phyloP scores from a whole-genome alignment of 2,329 filamentous ascomycete species.

The Ilyonectria robusta region DNA sequence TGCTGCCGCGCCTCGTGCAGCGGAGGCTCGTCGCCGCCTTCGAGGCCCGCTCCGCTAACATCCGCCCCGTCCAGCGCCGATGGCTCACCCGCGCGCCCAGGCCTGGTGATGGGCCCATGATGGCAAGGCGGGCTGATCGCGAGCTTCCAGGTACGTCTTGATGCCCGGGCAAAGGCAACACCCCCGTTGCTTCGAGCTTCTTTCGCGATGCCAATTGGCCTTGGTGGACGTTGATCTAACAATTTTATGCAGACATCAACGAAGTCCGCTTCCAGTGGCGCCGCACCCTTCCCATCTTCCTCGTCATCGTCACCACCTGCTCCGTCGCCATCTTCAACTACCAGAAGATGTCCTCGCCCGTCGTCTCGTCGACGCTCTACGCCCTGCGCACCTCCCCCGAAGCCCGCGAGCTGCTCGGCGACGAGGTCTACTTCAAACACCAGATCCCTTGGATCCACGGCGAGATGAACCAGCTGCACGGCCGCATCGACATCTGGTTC shows the following conservation, averaged over 20 bases:
- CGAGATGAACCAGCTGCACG: constrained; percentile 94
- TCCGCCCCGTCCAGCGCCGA: constrained; percentile 57
- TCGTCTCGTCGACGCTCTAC: constrained; percentile 92
- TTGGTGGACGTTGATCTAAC: neutral
- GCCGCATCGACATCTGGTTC: constrained; percentile 89
- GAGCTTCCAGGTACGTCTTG: constrained; percentile 71
- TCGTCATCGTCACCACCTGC: constrained; percentile 77
- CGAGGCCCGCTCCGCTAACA: constrained; percentile 34
- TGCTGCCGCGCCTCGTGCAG: constrained; percentile 46
- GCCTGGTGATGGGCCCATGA: constrained; percentile 73
- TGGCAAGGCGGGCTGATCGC: constrained; percentile 75
- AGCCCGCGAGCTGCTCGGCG: constrained; percentile 85
- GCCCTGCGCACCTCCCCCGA: constrained; percentile 84
- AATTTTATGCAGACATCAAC: constrained; percentile 54
- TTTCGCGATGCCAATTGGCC: constrained; percentile 9
- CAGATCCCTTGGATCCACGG: constrained; percentile 88
- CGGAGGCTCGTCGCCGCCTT: constrained; percentile 45
- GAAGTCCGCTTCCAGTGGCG: constrained; percentile 72
- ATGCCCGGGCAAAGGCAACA: neutral
- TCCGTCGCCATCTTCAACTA: constrained; percentile 98
- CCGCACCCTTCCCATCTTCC: constrained; percentile 85
- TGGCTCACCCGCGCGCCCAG: constrained; percentile 69
- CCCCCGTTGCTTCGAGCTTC: neutral
- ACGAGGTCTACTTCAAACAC: constrained; percentile 86
- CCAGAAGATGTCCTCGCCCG: constrained; percentile 90